phyloP scores from a whole-genome alignment of 257 asterid genomes.

The Capsicum pubescens region DNA sequence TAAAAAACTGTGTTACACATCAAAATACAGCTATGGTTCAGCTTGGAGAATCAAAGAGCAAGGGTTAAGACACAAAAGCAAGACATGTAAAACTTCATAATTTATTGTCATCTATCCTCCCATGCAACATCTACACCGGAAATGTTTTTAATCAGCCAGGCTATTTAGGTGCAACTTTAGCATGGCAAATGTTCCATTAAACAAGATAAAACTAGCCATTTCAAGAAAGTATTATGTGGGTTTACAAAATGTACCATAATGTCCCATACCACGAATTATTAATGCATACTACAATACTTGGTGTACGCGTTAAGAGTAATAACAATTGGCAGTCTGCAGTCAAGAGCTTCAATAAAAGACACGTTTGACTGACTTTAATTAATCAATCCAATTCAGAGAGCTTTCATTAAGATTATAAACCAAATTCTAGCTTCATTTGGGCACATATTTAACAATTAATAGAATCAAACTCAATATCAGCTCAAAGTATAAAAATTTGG shows the following conservation, averaged over 20 bases:
- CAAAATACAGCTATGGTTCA: background rate
- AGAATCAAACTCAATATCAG: slow-evolving; percentile 2
- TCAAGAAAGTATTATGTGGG: background rate
- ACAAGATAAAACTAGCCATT: background rate
- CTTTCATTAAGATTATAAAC: background rate
- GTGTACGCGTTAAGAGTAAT: background rate
- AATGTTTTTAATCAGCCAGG: background rate
- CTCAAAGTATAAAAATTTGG: background rate
- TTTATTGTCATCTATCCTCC: background rate
- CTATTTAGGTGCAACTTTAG: background rate
- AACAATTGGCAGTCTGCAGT: slow-evolving; percentile 20
- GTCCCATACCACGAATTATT: background rate
- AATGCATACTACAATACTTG: slow-evolving; percentile 1
- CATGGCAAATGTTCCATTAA: background rate
- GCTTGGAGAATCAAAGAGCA: background rate
- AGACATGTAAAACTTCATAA: background rate
- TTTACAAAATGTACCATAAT: background rate
- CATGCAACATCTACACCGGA: background rate
- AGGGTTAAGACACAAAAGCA: background rate
- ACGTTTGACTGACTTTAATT: background rate
- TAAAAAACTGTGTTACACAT: background rate
- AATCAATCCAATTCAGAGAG: slow-evolving; percentile 3
- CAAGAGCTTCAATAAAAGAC: background rate
- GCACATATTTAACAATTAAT: background rate
- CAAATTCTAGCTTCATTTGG: background rate